Base-by-base conservation (phyloP, 108 stramenopile genomes). In the Asterionellopsis glacialis region DNA sequence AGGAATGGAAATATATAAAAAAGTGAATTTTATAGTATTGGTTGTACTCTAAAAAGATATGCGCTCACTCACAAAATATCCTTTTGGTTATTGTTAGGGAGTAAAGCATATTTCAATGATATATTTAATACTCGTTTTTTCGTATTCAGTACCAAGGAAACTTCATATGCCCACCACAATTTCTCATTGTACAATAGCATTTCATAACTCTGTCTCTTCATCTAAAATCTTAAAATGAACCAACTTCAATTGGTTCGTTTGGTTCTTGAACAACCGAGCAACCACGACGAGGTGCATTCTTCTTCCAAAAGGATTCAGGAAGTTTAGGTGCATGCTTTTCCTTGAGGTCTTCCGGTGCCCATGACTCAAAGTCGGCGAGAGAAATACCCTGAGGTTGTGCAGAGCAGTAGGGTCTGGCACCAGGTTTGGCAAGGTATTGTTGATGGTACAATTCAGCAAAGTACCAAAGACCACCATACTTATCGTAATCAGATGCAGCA, bases 401-500 rank as follows among this genome's bases (percentile, higher is more conserved):
- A 40, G 70, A 73, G 51, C 90, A 91, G 69, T 91, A 91, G 0
- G 86, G 86, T 18, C 90, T 72, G 0, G 84, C 55, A 21, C 84
- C 84, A 10, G 90, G 90, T 63, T 87, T 85, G 57, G 83, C 75
- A 52, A 96, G 77, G 72, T 96, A 96, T 59, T 85, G 85, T 57
- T 90, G 90, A 55, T 94, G 93, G 59, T 91, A 91, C 10, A 83
- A 84, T 59, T 94, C 93, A 0, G 85, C 90, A 38, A 67, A 60
- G 48, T 66, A 90, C 87, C 87, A 88, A 23, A 88, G 52, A 25
- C 87, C 87, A 10, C 87, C 87, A 54, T 84, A 84, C 57, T 83
- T 43, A 39, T 88, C 87, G 61, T 85, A 88, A 58, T 88, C 87
- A 0, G 74, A 70, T 0, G 84, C 82, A 0, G 80, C 70, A 11